phyloP scores from a whole-genome alignment of 805 yeast genomes.

The Myxozyma kluyveri region DNA sequence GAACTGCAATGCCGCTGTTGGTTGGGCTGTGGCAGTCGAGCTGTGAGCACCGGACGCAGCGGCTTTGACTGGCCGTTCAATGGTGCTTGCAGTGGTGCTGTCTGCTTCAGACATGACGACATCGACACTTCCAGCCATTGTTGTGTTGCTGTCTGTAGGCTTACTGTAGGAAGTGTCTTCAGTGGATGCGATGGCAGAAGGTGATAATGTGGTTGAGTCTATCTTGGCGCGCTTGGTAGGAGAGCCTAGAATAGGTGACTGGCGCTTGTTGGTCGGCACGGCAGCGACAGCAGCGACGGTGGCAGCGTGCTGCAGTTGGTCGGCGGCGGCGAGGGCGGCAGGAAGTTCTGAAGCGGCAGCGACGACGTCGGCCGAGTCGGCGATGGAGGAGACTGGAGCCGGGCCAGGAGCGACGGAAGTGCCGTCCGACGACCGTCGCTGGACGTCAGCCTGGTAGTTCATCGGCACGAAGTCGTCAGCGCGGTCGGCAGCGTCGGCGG shows the following conservation, averaged over 20 bases:
- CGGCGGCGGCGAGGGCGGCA: slow-evolving; percentile 5
- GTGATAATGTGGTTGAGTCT: slow-evolving; percentile 5
- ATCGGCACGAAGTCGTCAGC: slow-evolving; percentile 6
- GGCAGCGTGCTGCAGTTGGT: not conserved
- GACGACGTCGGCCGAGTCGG: not conserved
- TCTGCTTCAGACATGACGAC: too few relatives aligned
- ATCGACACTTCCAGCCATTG: too few relatives aligned
- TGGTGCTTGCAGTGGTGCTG: slow-evolving; percentile 2
- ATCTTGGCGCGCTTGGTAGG: slow-evolving; percentile 5
- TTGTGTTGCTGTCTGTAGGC: slow-evolving; percentile 1
- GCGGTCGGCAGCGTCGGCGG: slow-evolving; percentile 13
- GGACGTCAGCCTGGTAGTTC: slow-evolving; percentile 14
- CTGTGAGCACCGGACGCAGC: not conserved
- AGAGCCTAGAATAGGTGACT: slow-evolving; percentile 2
- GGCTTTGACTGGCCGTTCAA: not conserved
- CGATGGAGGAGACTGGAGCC: slow-evolving; percentile 10
- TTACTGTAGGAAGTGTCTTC: not conserved
- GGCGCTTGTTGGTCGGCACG: slow-evolving; percentile 12
- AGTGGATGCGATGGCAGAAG: not conserved
- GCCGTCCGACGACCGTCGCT: slow-evolving; percentile 1
- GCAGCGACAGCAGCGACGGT: slow-evolving; percentile 7
- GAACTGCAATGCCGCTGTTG: too few relatives aligned
- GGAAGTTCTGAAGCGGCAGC: not conserved
- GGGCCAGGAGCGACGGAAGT: slow-evolving; percentile 10
- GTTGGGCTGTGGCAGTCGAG: not conserved